Evolutionary conservation across 495 filamentous ascomycete genomes (phyloP), one percentile per base, ranked within the genome.

Genomic region (Hyaloscypha hepaticicola): DNA sequence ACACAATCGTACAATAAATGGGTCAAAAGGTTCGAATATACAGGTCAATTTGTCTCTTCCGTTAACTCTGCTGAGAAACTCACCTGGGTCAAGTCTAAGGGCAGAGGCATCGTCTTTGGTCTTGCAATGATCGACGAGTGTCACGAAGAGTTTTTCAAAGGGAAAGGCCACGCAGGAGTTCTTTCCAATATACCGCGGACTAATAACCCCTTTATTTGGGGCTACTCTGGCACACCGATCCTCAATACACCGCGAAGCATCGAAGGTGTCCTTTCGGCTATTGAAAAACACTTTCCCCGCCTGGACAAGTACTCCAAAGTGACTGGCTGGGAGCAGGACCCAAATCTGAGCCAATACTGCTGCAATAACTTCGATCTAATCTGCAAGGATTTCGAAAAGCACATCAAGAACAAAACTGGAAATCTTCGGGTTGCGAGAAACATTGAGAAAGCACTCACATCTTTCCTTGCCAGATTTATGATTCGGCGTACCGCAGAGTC

Each of bases 71-170:
- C 19, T 14, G 52, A 49, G 25, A 52, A 28, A 5, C 14, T 26
- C 12, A 26, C 31, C 16, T 60, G 52, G 48, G 49, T 51, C 8
- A 55, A 60, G 6, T 48, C 25, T 6, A 41, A 66, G 26, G 41
- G 53, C 19, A n/a, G 33, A 29, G 63, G 63, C 0, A 61, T 66
- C 27, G 64, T 66, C 24, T 61, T 66, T 52, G 64, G 64, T 16
- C 55, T 66, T 25, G 64, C 64, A 1, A 62, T 66, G 58, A 49
- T 66, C 22, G 64, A 66, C 41, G 64, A 66, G 28, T 61, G 21
- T 28, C 64, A 66, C 51, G 64, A 66, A 22, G 56, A 61, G 28
- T 53, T 25, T 9, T 26, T 41, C 4, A 49, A 34, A 33, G 41
- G 25, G 3, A 66, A 62, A 28, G 64, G 64, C 3, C 24, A 52